A percentile compares a stretch with the other conserved stretches of the same genome.
Evolutionary conservation across 2,329 filamentous ascomycete species (phyloP).

Genomic region (Fusarium multiceps): DNA sequence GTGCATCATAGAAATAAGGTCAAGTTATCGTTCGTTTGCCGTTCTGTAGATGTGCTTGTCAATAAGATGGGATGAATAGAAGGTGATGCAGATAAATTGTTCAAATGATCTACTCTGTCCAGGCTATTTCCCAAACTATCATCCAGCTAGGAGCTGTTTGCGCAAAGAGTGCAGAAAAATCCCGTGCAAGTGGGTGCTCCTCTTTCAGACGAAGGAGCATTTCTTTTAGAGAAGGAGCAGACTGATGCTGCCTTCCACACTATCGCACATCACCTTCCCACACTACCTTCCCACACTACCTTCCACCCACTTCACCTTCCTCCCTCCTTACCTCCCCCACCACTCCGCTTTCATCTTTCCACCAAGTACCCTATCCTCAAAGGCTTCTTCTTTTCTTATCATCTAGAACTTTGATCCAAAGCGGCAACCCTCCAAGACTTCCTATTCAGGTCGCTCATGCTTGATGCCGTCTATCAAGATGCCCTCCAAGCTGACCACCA

Average conservation of each 20-base stretch:
- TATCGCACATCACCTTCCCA: not conserved
- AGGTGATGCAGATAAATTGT: not conserved
- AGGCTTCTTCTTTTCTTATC: not conserved
- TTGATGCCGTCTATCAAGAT: conserved; percentile 11
- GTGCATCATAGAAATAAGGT: not conserved
- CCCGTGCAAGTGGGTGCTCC: not conserved
- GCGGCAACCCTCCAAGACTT: not conserved
- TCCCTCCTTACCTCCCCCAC: not conserved
- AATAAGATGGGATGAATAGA: not conserved
- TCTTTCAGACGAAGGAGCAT: not conserved
- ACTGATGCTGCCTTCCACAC: not conserved
- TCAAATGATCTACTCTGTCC: no score
- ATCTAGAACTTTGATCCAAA: not conserved
- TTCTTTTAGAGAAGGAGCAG: conserved; percentile 18
- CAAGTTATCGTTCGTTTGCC: not conserved
- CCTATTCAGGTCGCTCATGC: not conserved
- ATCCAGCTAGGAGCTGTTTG: not conserved
- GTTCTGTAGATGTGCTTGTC: not conserved
- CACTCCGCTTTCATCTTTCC: not conserved
- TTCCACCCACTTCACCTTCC: not conserved
- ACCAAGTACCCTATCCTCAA: not conserved
- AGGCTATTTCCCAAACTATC: not conserved
- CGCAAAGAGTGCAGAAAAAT: not conserved
- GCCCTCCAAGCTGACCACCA: not conserved
- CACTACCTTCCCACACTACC: not conserved